These are phyloP conservation scores for Volvariella volvacea DNA, from an alignment of 1,284 basidiomycete species.

Conservation along the genomic window DNA sequence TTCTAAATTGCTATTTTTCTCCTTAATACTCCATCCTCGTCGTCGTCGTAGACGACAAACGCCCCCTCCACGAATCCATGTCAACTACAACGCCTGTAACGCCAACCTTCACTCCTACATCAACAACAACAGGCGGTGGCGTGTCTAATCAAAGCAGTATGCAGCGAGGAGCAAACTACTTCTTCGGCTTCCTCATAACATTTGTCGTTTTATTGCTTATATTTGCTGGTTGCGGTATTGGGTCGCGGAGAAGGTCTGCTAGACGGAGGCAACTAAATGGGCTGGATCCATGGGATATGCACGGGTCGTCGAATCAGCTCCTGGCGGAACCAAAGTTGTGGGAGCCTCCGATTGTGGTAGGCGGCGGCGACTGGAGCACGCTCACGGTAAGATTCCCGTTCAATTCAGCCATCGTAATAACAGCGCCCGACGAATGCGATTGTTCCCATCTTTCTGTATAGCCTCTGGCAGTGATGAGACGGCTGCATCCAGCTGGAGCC, in stretches of 20 bases:
- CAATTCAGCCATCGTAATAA: background rate
- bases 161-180: constrained; percentile 36
- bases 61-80: constrained; percentile 1
- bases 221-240: constrained; percentile 49
- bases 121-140: background rate
- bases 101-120: background rate
- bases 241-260: constrained; percentile 36
- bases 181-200: constrained; percentile 59
- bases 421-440: background rate
- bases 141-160: background rate
- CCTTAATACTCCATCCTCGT: no score
- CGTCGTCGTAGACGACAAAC: background rate
- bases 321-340: constrained; percentile 6
- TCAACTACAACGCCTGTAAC: background rate
- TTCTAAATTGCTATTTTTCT: no score
- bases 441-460: background rate
- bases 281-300: background rate
- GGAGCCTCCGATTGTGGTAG: constrained; percentile 4
- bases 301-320: no score
- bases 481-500: background rate
- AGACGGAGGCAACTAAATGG: constrained; percentile 9
- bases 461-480: background rate
- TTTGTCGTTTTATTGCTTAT: constrained; percentile 52
- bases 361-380: constrained; percentile 10
- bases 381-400: constrained; percentile 12